Base-by-base conservation (phyloP, 1,284 basidiomycete species). In the Gomphus bonarii region DNA sequence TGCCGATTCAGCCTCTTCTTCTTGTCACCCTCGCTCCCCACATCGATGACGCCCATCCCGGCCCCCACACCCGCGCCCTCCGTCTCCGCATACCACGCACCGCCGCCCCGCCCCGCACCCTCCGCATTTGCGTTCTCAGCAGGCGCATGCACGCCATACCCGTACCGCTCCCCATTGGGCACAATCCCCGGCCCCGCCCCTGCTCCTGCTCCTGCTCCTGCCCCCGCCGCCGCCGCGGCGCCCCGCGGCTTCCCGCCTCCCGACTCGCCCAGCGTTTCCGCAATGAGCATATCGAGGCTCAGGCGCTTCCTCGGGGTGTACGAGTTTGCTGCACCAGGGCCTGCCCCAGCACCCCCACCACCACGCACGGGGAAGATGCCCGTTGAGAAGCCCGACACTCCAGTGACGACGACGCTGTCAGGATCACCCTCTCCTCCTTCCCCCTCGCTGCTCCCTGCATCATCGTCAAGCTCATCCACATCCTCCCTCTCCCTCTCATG, bases 1-100 rank as follows among this genome's bases (percentile, higher is more conserved):
- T 79, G 75, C 49, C 84, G 75, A 50, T 58, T 58, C 22, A 58
- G 35, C 22, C 56, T 31, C 44, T 58, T 58, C 50, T 53, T 53
- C 50, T 58, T 58, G 30, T 58, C 56, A 11, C 56, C 56, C 35
- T 58, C 56, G 28, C 50, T 52, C 49, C 56, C 56, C 16, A 58
- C 56, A 53, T 58, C 56, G 25, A 58, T 51, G 18, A 58, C 56
- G 6, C 56, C 56, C 56, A 58, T 51, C 28, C 56, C 49, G 40
- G 70, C 70, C 44, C 71, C 77, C 49, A 53, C 38, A 8, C 56
- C 49, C 40, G 70, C 71, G 44, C 71, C 77, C 3, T 83, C 82
- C 6, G 82, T 76, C n/a, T 82, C 78, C 55, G 84, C 80, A 66
- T 82, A 82, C 64, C 79, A 78, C 25, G 77, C 76, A 55, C 79